Base-by-base conservation (phyloP, 805 yeast genomes). In the Naumovozyma castellii region DNA sequence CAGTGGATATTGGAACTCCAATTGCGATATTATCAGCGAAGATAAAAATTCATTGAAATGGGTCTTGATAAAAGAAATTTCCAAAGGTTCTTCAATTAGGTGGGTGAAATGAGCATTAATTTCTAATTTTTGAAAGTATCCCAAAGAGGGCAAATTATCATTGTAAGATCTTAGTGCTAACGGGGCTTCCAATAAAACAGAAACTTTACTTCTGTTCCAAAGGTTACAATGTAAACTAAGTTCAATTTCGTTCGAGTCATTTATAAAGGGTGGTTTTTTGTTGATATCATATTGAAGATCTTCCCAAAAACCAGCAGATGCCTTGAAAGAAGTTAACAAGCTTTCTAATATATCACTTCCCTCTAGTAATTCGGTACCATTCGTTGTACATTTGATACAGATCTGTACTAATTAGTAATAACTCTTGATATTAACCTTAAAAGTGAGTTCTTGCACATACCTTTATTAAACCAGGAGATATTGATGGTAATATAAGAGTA, bases 1-100 rank as follows among this genome's bases (percentile, higher is more conserved):
- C 18, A 63, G 41, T 3, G 68, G 67, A 42, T 51, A 55, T 29
- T 52, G 54, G 32, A 60, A 57, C 37, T 64, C 68, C 37, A 62
- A 44, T 34, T 62, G 57, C 0, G 62, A 56, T 2, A 58, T n/a
- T 9, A 61, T 31, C 22, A 61, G 41, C 1, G 62, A 58, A 2
- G 48, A 33, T 14, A 55, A 27, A 42, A 44, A 59, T 29, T 56
- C 59, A 32, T 57, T 56, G 34, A 53, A 38, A 19, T 50, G 56
- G 5, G 40, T 30, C 3, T 45, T 14, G 8, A 46, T n/a, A 3
- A 32, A 38, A 18, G 32, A 30, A 12, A 34, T 5, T 13, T 31
- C 34, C 2, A 42, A 6, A 14, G 5, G 18, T 27, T 22, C 10
- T n/a, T 34, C 28, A 4, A 6, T 9, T 2, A 25, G 5, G 14